Evolutionary conservation across 352 stramenopile genomes (phyloP).

Genomic region (Phytopythium montanum): DNA sequence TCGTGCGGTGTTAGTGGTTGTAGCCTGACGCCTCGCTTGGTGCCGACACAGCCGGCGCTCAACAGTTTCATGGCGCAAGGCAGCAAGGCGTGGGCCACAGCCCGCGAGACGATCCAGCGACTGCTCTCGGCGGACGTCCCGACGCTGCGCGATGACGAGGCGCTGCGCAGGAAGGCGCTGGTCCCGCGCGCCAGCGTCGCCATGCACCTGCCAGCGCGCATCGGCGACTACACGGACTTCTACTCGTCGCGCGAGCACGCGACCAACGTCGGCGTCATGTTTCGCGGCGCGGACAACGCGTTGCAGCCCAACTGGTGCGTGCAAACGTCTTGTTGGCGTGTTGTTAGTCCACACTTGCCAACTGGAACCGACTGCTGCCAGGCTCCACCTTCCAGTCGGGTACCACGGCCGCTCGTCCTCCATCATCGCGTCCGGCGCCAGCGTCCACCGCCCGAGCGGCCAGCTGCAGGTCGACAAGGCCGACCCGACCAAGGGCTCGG

Average conservation of each 20-base stretch:
- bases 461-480: conserved; percentile 91
- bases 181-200: conserved; percentile 67
- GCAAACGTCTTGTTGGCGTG: too few species aligned
- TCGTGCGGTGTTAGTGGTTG: too few species aligned
- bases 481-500: conserved; percentile 91
- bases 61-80: conserved; percentile 94
- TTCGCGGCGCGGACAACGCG: conserved; percentile 92
- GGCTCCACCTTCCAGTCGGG: conserved; percentile 95
- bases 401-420: conserved; percentile 96
- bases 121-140: conserved; percentile 78
- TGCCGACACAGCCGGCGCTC: conserved; percentile 45
- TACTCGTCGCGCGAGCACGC: conserved; percentile 96
- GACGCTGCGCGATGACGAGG: conserved; percentile 76
- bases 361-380: conserved; percentile 2
- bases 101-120: conserved; percentile 83
- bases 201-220: conserved; percentile 92
- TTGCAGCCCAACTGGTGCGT: conserved; percentile 94
- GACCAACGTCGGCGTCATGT: conserved; percentile 94
- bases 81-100: conserved; percentile 81
- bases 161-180: conserved; percentile 71
- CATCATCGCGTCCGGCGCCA: conserved; percentile 85
- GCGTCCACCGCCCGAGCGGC: conserved; percentile 83
- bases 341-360: too few species aligned
- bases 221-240: conserved; percentile 98
- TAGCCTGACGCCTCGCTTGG: not conserved